Percentiles rank a stretch among this genome's conserved stretches.
Conservation (phyloP, 768 basidiomycete species). For the Macrocybe gigantea region DNA sequence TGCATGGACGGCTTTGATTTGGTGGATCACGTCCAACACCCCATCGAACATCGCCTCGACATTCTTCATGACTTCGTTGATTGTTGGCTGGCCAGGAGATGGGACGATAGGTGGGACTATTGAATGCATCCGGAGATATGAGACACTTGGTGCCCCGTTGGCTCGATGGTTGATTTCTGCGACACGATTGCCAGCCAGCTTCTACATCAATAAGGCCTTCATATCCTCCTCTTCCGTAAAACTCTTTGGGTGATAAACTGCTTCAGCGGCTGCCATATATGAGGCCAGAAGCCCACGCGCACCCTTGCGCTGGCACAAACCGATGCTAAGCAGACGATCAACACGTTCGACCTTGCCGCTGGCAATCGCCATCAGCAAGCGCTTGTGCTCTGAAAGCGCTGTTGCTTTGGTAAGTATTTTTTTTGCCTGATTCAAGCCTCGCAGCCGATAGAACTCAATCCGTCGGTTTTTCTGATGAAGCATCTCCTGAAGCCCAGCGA, state of each 20-base stretch:
- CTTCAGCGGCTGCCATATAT: conserved; percentile 8
- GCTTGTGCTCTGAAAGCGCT: conserved; percentile 14
- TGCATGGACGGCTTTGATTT: conserved; percentile 7
- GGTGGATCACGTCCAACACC: background rate
- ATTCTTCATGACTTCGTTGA: conserved; percentile 3
- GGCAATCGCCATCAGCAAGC: conserved; percentile 14
- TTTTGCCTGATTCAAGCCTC: conserved; percentile 13
- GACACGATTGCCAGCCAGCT: conserved; percentile 14
- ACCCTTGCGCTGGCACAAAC: conserved; percentile 5
- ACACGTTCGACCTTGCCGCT: conserved; percentile 14
- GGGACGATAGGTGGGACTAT: conserved; percentile 12
- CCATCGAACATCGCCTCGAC: conserved; percentile 1
- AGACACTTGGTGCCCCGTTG: conserved; percentile 7
- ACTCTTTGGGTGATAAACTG: conserved; percentile 16
- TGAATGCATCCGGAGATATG: conserved; percentile 8
- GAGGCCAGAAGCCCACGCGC: conserved; percentile 1
- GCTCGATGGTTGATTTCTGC: conserved; percentile 17
- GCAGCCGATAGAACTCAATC: conserved; percentile 9
- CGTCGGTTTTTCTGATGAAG: background rate
- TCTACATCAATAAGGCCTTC: conserved; percentile 14
- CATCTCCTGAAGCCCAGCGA: conserved; percentile 6
- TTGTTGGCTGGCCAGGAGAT: conserved; percentile 7
- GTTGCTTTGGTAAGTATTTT: conserved; percentile 8
- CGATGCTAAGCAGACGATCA: conserved; percentile 13
- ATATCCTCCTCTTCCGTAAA: conserved; percentile 16